phyloP scores from a whole-genome alignment of 2,329 filamentous ascomycete species.

The Aspergillus costaricaensis region DNA sequence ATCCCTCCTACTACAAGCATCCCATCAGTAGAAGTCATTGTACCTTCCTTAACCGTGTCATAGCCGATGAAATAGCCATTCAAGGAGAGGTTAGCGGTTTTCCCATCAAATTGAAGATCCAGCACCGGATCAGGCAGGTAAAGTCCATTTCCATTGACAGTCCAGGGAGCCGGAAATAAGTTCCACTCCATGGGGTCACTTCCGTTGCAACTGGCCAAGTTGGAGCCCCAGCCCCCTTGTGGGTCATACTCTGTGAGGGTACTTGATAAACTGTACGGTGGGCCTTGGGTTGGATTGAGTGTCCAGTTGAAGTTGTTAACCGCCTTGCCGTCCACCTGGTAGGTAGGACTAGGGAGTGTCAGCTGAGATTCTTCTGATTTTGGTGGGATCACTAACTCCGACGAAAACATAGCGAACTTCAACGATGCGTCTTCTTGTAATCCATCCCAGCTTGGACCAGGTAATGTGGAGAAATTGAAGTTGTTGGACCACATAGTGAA shows the following conservation, averaged over 20 bases:
- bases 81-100: slow-evolving; percentile 6
- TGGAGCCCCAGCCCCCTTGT: neutral
- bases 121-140: neutral
- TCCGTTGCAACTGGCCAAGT: neutral
- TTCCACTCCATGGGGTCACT: neutral
- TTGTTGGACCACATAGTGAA: neutral
- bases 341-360: neutral
- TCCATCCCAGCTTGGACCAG: neutral
- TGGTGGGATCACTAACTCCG: neutral
- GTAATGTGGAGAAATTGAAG: neutral
- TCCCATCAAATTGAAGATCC: slow-evolving; percentile 9
- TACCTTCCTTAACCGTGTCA: neutral
- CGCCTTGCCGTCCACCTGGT: neutral
- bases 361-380: neutral
- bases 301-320: neutral
- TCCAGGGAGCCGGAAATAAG: neutral
- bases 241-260: neutral
- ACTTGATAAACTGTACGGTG: neutral
- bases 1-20: neutral
- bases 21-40: neutral
- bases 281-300: neutral
- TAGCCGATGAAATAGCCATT: neutral
- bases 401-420: neutral
- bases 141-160: neutral
- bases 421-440: too few relatives aligned